Base-by-base conservation (phyloP, 495 filamentous ascomycete genomes). In the Talaromyces trachyspermus region DNA sequence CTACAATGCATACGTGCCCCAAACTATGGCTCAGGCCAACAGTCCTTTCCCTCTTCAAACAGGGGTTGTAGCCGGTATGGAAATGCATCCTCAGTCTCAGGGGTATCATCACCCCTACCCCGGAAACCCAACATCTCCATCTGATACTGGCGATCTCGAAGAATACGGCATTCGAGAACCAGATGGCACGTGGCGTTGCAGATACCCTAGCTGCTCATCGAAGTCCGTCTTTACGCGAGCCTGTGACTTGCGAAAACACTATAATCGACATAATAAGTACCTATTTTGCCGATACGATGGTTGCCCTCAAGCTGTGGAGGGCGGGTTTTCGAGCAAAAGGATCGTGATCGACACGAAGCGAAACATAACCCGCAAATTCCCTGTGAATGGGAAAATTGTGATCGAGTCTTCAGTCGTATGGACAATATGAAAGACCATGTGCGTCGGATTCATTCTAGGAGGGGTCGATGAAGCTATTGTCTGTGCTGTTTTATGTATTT, bases 371-470 rank as follows among this genome's bases (percentile, higher is more conserved):
- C 80, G 1, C 70, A 65, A 9, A 68, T 84, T 22, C 45, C 64
- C 2, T 84, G 80, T 53, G 71, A 80, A 45, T 80, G 73, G 71
- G 64, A 69, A 18, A 76, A 69, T 2, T 84, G 80, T 53, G 71
- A 68, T 11, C 59, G 77, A 41, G 65, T 83, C 7, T 84, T 84
- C 51, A 81, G 77, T 58, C 63, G 80, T 19, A 71, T 80, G 9
- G 80, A 84, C 48, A 84, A 84, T 54, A 84, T 84, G 80, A 75
- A 73, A 40, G 71, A 78, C 55, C 74, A 78, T 63, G 70, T 78
- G 12, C 57, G 68, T 33, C 50, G 73, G 35, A 76, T 76, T 46
- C 74, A 78, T 53, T 50, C 43, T 29, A 56, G 60, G 39, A 30
- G 51, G 30, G 22, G 42, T 29, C 24, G 42, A 32, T 44, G 37